A percentile compares a stretch with the other conserved stretches of the same genome.
phyloP scores from a whole-genome alignment of 73 alveolate genomes.

The Blepharisma stoltei region DNA sequence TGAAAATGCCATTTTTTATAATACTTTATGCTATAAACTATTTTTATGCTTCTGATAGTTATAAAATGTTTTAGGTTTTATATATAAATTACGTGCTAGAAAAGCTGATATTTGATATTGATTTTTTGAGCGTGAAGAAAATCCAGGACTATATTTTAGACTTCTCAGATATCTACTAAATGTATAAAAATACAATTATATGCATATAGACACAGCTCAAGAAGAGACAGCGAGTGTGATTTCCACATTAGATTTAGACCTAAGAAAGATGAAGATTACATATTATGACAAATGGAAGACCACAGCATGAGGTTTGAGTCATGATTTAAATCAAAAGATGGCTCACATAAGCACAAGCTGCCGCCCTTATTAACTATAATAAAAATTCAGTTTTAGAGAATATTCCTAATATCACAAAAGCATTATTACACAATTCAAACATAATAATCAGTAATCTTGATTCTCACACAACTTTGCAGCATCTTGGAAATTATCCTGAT shows the following conservation, averaged over 20 bases:
- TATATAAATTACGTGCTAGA: too few relatives aligned
- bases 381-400: neutral
- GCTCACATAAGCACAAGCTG: conserved; percentile 9
- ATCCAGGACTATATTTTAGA: conserved; percentile 14
- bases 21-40: too few relatives aligned
- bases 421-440: conserved; percentile 11
- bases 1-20: too few relatives aligned
- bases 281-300: conserved; percentile 18
- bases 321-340: neutral
- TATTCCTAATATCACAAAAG: neutral
- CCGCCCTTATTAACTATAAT: neutral
- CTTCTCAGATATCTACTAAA: neutral
- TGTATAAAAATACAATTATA: neutral
- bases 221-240: conserved; percentile 30
- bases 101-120: too few relatives aligned
- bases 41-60: too few relatives aligned
- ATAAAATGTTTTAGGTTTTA: too few relatives aligned
- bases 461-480: conserved; percentile 9
- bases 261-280: neutral
- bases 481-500: neutral
- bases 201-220: conserved; percentile 23
- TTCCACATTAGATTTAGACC: neutral
- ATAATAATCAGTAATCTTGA: conserved; percentile 26
- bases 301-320: conserved; percentile 29
- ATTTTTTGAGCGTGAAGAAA: too few relatives aligned